Evolutionary conservation across 495 filamentous ascomycete species (phyloP).

Genomic region (Penicillium goetzii): DNA sequence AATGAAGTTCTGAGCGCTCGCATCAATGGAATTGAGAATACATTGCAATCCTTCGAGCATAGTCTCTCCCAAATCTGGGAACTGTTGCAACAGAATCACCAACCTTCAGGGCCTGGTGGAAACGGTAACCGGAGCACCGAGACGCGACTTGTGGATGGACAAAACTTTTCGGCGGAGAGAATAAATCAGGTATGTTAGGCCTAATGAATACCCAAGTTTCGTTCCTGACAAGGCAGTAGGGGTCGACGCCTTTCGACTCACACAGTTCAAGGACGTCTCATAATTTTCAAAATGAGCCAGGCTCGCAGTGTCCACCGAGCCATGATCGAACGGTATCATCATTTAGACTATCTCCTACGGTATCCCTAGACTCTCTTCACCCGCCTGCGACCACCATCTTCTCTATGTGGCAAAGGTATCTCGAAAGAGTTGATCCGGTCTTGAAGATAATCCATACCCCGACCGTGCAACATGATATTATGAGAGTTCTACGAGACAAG

Average conservation of each 20-base stretch:
- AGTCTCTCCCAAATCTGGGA: neutral
- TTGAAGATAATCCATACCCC: conserved; percentile 34
- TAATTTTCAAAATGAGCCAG: neutral
- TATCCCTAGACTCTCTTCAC: conserved; percentile 3
- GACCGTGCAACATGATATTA: conserved; percentile 25
- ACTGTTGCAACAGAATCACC: neutral
- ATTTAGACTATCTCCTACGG: neutral
- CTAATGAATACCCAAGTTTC: neutral
- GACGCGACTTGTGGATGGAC: neutral
- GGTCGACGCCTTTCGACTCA: neutral
- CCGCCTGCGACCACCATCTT: conserved; percentile 13
- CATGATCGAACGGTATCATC: neutral
- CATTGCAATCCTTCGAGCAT: neutral
- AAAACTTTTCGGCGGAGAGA: neutral
- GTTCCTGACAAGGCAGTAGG: neutral
- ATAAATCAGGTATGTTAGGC: neutral
- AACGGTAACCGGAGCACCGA: neutral
- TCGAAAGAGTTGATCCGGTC: conserved; percentile 34
- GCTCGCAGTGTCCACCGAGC: neutral
- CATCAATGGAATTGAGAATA: neutral
- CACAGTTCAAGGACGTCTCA: neutral
- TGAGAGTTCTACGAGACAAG: conserved; percentile 7
- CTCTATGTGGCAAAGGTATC: conserved; percentile 32
- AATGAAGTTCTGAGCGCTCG: neutral
- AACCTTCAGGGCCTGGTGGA: neutral